phyloP scores from a whole-genome alignment of 2,329 filamentous ascomycete genomes.

The Ascosphaera aggregata region DNA sequence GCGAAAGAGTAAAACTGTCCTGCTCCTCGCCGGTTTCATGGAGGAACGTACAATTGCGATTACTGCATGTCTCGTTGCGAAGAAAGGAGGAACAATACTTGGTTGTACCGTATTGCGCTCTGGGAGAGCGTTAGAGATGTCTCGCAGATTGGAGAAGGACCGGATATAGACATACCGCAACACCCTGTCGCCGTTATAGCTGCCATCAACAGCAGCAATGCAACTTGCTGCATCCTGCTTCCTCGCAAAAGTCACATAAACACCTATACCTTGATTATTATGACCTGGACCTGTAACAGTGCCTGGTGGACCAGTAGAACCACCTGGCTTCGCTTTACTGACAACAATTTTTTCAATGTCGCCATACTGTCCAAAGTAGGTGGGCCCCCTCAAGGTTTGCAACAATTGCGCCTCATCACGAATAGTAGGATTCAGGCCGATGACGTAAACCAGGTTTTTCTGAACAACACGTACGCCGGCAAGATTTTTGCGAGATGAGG shows the following conservation, averaged over 20 bases:
- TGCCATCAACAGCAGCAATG: slow-evolving; percentile 80
- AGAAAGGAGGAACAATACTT: slow-evolving; percentile 98
- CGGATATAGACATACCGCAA: slow-evolving; percentile 39
- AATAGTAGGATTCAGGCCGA: slow-evolving; percentile 74
- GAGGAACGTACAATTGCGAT: slow-evolving; percentile 92
- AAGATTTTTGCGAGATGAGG: slow-evolving; percentile 83
- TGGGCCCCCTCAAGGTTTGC: slow-evolving; percentile 65
- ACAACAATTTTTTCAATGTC: slow-evolving; percentile 98
- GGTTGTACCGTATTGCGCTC: slow-evolving; percentile 64
- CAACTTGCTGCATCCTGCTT: slow-evolving; percentile 79
- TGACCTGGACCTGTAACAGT: too few relatives aligned
- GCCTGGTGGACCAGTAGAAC: too few relatives aligned
- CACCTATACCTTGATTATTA: slow-evolving; percentile 65
- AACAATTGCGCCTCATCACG: slow-evolving; percentile 71
- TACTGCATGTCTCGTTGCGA: slow-evolving; percentile 81
- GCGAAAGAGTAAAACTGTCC: slow-evolving; percentile 80
- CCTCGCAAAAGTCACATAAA: slow-evolving; percentile 93
- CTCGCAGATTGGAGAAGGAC: neutral
- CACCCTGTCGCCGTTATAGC: slow-evolving; percentile 67
- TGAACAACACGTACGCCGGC: slow-evolving; percentile 90
- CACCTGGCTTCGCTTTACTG: slow-evolving; percentile 72
- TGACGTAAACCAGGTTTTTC: slow-evolving; percentile 97
- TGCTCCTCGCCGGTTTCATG: slow-evolving; percentile 97
- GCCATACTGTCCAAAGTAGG: slow-evolving; percentile 96
- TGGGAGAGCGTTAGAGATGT: too few relatives aligned